Percentiles rank a stretch among this genome's conserved stretches.
These are phyloP conservation scores for Yarrowia keelungensis DNA, from an alignment of 805 yeast genomes.

Conservation along the genomic window DNA sequence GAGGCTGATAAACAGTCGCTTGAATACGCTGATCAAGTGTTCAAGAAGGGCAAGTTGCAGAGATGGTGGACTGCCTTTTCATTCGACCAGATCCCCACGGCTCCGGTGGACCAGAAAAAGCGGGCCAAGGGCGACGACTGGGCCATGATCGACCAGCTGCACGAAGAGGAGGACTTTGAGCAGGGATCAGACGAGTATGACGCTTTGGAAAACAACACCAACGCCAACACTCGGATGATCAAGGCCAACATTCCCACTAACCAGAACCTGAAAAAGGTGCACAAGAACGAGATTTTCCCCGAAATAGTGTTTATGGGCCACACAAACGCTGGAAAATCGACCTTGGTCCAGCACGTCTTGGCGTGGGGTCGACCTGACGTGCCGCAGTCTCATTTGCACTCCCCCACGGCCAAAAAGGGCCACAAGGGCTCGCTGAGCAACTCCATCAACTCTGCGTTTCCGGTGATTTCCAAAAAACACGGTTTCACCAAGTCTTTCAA, in stretches of 20 bases:
- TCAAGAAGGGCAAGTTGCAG: slow-evolving; percentile 29
- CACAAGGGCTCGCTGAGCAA: slow-evolving; percentile 45
- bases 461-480: slow-evolving; percentile 55
- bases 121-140: slow-evolving; percentile 25
- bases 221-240: slow-evolving; percentile 20
- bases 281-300: slow-evolving; percentile 56
- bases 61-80: slow-evolving; percentile 37
- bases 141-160: slow-evolving; percentile 28
- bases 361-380: slow-evolving; percentile 36
- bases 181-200: slow-evolving; percentile 19
- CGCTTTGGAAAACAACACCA: not conserved
- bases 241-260: slow-evolving; percentile 36
- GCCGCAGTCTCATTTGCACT: slow-evolving; percentile 55
- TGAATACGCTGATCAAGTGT: slow-evolving; percentile 27
- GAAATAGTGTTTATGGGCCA: slow-evolving; percentile 80
- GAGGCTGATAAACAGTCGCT: slow-evolving; percentile 18
- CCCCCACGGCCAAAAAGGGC: slow-evolving; percentile 46
- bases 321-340: slow-evolving; percentile 87
- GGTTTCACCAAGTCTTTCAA: slow-evolving; percentile 70
- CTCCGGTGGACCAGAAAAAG: slow-evolving; percentile 25
- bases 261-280: slow-evolving; percentile 28
- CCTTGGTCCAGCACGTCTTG: slow-evolving; percentile 55
- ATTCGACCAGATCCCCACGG: slow-evolving; percentile 36
- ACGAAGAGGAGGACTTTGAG: slow-evolving; percentile 23
- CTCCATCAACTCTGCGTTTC: slow-evolving; percentile 51